Conservation (phyloP, 2,329 filamentous ascomycete species). For the Phyllosticta citrichinensis region DNA sequence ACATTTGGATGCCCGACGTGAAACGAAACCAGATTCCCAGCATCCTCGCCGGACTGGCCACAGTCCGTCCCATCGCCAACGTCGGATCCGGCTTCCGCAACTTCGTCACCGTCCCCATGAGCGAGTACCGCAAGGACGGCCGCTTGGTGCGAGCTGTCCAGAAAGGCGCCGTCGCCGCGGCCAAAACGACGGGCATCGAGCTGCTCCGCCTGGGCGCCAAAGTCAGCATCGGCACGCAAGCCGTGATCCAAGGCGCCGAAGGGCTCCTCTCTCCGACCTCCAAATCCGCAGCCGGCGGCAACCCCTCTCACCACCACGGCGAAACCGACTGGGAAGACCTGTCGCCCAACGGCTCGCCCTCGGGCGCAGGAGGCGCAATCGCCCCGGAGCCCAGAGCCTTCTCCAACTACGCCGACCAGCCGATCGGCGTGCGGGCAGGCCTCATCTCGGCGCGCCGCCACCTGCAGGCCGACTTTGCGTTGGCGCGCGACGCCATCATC, state of each 20-base stretch:
- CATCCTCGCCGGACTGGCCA: constrained; percentile 79
- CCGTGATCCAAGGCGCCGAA: constrained; percentile 82
- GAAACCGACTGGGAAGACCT: constrained; percentile 43
- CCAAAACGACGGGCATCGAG: constrained; percentile 85
- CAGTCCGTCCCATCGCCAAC: constrained; percentile 83
- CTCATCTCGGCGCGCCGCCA: constrained; percentile 73
- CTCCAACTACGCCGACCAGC: constrained; percentile 88
- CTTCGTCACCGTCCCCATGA: constrained; percentile 78
- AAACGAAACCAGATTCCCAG: constrained; percentile 79
- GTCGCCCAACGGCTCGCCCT: constrained; percentile 44
- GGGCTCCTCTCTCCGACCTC: constrained; percentile 49
- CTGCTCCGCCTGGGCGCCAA: constrained; percentile 92
- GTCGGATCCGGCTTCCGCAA: constrained; percentile 81
- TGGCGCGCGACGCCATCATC: constrained; percentile 84
- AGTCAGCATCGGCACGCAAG: constrained; percentile 87
- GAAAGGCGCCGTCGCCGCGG: constrained; percentile 83
- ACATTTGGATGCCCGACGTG: constrained; percentile 94
- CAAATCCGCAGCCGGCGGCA: constrained; percentile 11
- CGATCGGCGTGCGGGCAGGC: constrained; percentile 77
- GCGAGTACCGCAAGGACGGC: constrained; percentile 89
- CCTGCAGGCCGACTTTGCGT: constrained; percentile 74
- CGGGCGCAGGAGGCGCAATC: constrained; percentile 44
- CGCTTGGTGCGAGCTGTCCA: constrained; percentile 83
- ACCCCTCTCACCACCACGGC: neutral
- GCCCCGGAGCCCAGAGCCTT: constrained; percentile 60